phyloP scores from a whole-genome alignment of 2,329 filamentous ascomycete species.

The Thelonectria blattea region DNA sequence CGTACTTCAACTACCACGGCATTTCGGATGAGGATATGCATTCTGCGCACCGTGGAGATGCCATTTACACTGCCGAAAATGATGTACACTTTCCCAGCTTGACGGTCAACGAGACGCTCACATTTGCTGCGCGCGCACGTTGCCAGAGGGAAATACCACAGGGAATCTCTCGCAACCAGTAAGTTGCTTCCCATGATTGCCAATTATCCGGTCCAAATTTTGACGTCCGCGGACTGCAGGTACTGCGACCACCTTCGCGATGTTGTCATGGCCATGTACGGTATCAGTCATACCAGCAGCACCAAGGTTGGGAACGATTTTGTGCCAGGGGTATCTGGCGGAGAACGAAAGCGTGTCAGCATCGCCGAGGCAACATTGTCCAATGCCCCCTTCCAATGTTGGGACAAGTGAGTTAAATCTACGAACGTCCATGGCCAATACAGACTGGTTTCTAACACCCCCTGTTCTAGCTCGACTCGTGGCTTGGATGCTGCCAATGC shows the following conservation, averaged over 20 bases:
- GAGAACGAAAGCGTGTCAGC: conserved; percentile 76
- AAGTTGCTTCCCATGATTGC: neutral
- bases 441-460: neutral
- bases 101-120: conserved; percentile 10
- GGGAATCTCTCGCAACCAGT: conserved; percentile 3
- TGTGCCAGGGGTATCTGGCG: conserved; percentile 74
- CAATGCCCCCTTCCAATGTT: conserved; percentile 47
- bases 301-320: conserved; percentile 73
- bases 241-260: conserved; percentile 57
- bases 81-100: conserved; percentile 14
- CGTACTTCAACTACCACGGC: conserved; percentile 15
- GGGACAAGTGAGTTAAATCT: conserved; percentile 31
- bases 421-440: neutral
- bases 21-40: conserved; percentile 12
- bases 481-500: conserved; percentile 32
- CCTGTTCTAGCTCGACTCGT: conserved; percentile 22
- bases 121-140: conserved; percentile 10
- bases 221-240: neutral
- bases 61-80: conserved; percentile 9
- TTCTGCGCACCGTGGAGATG: conserved; percentile 3
- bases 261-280: conserved; percentile 69
- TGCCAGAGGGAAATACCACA: neutral
- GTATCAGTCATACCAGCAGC: conserved; percentile 72
- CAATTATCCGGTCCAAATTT: neutral
- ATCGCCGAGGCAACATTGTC: conserved; percentile 71